Percentiles rank a stretch among this genome's conserved stretches.
These are phyloP conservation scores for Akebia trifoliata DNA, from an alignment of 164 flowering plant genomes.

Conservation along the genomic window DNA sequence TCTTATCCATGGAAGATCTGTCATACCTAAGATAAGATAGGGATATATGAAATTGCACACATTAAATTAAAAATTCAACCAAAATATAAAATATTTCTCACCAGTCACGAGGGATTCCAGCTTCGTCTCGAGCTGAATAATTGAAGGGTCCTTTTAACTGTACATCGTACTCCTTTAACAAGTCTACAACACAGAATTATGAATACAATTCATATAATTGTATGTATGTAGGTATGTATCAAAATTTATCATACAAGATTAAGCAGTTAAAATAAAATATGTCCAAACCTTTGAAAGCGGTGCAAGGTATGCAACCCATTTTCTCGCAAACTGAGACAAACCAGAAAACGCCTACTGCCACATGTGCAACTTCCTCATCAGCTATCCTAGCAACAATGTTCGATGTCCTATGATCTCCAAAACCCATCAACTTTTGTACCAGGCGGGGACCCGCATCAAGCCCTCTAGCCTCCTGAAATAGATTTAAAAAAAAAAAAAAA, in stretches of 20 bases:
- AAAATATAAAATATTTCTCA: conserved; percentile 15
- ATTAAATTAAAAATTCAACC: not conserved
- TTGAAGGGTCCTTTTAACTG: conserved; percentile 96
- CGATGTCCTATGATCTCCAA: conserved; percentile 77
- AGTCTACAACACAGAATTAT: conserved; percentile 33
- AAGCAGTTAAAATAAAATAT: not conserved
- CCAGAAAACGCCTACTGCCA: conserved; percentile 92
- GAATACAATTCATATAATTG: not conserved
- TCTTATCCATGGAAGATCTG: conserved; percentile 24
- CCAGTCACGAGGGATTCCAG: conserved; percentile 95
- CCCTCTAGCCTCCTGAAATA: conserved; percentile 88
- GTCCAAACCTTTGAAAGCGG: conserved; percentile 65
- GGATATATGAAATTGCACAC: not conserved
- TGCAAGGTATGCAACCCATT: conserved; percentile 60
- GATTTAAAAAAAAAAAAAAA: not conserved
- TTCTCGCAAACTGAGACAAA: conserved; percentile 70
- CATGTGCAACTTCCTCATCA: conserved; percentile 96
- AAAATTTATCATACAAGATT: not conserved
- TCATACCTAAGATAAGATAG: conserved; percentile 59
- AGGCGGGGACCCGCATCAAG: conserved; percentile 98
- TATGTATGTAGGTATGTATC: not conserved
- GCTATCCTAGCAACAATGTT: conserved; percentile 76
- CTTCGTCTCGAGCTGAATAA: conserved; percentile 81
- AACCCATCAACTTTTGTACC: conserved; percentile 77
- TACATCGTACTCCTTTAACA: conserved; percentile 66